Conservation (phyloP, 1,284 basidiomycete genomes). For the Naganishia liquefaciens region DNA sequence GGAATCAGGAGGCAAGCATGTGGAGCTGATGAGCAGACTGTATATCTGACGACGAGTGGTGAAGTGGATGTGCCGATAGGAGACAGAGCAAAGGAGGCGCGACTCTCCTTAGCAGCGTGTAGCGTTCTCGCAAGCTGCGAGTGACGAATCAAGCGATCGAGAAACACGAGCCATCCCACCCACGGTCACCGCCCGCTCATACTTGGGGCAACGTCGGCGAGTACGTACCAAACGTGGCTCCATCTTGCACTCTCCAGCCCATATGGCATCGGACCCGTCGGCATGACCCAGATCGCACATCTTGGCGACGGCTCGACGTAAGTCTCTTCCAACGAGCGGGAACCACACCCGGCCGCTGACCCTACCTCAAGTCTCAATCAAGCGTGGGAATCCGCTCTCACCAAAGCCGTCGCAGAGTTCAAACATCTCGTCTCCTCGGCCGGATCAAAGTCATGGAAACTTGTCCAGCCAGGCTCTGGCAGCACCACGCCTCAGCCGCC, state of each 20-base stretch:
- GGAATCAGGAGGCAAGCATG: background rate
- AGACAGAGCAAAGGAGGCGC: background rate
- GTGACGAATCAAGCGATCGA: slow-evolving; percentile 22
- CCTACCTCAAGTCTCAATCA: slow-evolving; percentile 50
- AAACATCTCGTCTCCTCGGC: slow-evolving; percentile 51
- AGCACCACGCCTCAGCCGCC: background rate
- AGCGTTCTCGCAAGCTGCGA: no score
- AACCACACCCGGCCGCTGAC: slow-evolving; percentile 48
- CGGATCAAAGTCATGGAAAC: slow-evolving; percentile 53
- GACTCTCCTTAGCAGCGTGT: background rate
- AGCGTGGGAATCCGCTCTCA: slow-evolving; percentile 51
- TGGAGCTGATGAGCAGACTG: background rate
- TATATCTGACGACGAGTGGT: no score
- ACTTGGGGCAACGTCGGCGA: no score
- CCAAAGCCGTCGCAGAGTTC: slow-evolving; percentile 47
- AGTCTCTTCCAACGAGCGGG: slow-evolving; percentile 2
- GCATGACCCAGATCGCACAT: slow-evolving; percentile 7
- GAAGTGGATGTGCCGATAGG: background rate
- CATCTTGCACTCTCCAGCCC: background rate
- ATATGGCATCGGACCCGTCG: background rate
- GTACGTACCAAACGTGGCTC: background rate
- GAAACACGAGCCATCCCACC: background rate
- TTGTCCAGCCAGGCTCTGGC: slow-evolving; percentile 35
- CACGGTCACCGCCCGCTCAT: background rate
- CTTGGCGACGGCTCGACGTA: slow-evolving; percentile 31